Evolutionary conservation across 139 green algal species (phyloP).

Genomic region (Choricystis sp.): DNA sequence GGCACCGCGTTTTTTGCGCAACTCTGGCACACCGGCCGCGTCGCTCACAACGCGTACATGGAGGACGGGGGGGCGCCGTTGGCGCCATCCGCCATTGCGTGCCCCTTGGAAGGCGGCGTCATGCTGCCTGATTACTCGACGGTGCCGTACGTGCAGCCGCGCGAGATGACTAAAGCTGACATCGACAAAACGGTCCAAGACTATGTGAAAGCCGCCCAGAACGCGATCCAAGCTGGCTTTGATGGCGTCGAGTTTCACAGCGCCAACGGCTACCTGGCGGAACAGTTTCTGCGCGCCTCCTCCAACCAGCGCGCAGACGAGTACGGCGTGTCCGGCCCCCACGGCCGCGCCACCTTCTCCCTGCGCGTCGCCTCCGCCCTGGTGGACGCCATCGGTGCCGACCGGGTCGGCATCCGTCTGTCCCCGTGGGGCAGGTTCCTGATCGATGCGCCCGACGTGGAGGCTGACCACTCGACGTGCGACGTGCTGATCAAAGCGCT

Average conservation of each 20-base stretch:
- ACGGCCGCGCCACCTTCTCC: constrained; percentile 27
- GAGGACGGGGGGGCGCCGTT: constrained; percentile 29
- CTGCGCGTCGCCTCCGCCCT: constrained; percentile 1
- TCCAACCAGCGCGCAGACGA: too few relatives aligned
- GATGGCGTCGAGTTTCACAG: constrained; percentile 59
- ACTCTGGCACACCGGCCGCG: constrained; percentile 43
- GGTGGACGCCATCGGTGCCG: constrained; percentile 6
- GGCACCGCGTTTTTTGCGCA: background rate
- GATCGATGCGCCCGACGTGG: constrained; percentile 10
- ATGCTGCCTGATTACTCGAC: too few relatives aligned
- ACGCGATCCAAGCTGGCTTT: constrained; percentile 44
- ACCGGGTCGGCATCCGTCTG: constrained; percentile 51
- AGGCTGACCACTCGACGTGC: constrained; percentile 16
- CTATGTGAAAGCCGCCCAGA: constrained; percentile 23
- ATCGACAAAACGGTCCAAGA: constrained; percentile 24
- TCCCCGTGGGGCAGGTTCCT: constrained; percentile 44
- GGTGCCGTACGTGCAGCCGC: too few relatives aligned
- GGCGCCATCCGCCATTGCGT: constrained; percentile 27
- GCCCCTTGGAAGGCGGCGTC: too few relatives aligned
- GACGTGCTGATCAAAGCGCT: background rate
- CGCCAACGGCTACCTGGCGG: constrained; percentile 58
- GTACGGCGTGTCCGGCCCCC: too few relatives aligned
- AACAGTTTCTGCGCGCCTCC: constrained; percentile 42
- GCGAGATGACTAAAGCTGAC: constrained; percentile 20
- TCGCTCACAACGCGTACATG: constrained; percentile 36